These are phyloP conservation scores for Pichia thaimueangensis DNA, from an alignment of 805 yeast genomes.

Conservation along the genomic window DNA sequence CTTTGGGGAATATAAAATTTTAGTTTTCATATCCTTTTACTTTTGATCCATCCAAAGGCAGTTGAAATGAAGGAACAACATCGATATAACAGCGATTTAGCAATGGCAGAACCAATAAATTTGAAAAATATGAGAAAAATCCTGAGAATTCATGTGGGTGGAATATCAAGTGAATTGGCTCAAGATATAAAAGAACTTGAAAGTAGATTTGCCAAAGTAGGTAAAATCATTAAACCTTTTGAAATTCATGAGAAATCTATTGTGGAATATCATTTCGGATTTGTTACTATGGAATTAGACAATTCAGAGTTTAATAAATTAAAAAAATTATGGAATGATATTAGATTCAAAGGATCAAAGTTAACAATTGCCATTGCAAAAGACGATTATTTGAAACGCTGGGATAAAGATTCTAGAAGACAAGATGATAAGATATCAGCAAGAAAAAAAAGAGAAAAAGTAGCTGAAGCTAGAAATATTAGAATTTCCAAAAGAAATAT, in stretches of 20 bases:
- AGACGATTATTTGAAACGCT: slow-evolving; percentile 40
- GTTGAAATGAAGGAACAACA: too few species aligned
- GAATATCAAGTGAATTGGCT: slow-evolving; percentile 50
- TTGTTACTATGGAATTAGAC: slow-evolving; percentile 50
- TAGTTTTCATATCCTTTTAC: not conserved
- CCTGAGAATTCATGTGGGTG: slow-evolving; percentile 53
- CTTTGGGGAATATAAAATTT: slow-evolving; percentile 1
- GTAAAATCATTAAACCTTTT: slow-evolving; percentile 41
- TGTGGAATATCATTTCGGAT: slow-evolving; percentile 56
- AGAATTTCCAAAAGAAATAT: slow-evolving; percentile 42
- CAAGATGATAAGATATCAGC: slow-evolving; percentile 31
- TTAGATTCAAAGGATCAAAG: slow-evolving; percentile 67
- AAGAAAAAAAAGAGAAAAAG: slow-evolving; percentile 28
- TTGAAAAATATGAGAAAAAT: too few species aligned
- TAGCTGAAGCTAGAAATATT: slow-evolving; percentile 30
- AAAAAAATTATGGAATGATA: slow-evolving; percentile 56
- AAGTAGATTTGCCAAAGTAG: slow-evolving; percentile 56
- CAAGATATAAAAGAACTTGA: slow-evolving; percentile 41
- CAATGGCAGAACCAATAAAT: too few species aligned
- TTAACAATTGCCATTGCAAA: slow-evolving; percentile 59
- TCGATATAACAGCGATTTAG: too few species aligned
- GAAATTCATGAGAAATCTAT: slow-evolving; percentile 51
- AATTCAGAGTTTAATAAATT: slow-evolving; percentile 43
- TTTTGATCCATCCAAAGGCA: too few species aligned
- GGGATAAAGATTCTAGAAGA: slow-evolving; percentile 41